phyloP scores from a whole-genome alignment of 2,329 filamentous ascomycete species.

The Thielaviopsis populi region DNA sequence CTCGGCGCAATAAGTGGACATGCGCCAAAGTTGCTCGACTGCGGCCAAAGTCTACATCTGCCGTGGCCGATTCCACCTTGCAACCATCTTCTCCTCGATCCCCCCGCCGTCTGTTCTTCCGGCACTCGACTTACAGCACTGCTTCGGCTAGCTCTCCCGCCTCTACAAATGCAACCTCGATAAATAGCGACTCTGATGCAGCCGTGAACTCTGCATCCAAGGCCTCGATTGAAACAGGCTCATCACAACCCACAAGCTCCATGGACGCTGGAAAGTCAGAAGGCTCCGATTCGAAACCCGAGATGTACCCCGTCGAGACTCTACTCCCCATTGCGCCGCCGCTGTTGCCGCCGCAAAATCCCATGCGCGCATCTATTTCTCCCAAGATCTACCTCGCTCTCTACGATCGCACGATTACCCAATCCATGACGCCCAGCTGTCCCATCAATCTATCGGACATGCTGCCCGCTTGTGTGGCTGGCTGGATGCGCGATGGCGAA shows the following conservation, averaged over 20 bases:
- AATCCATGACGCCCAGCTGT: slow-evolving; percentile 66
- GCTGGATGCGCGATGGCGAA: slow-evolving; percentile 86
- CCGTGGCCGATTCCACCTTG: slow-evolving; percentile 21
- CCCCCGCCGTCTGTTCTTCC: slow-evolving; percentile 36
- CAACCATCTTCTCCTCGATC: slow-evolving; percentile 30
- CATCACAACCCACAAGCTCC: slow-evolving; percentile 1
- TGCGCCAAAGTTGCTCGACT: slow-evolving; percentile 49
- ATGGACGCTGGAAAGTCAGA: background rate
- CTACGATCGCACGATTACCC: slow-evolving; percentile 76
- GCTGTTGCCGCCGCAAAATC: slow-evolving; percentile 56
- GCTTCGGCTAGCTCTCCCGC: slow-evolving; percentile 20
- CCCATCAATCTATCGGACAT: slow-evolving; percentile 79
- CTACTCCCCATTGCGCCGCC: slow-evolving; percentile 60
- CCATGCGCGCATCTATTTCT: slow-evolving; percentile 62
- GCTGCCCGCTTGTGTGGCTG: slow-evolving; percentile 63
- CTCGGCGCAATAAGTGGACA: slow-evolving; percentile 71
- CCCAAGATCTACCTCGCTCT: slow-evolving; percentile 63
- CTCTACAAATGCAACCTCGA: slow-evolving; percentile 15
- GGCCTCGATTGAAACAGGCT: slow-evolving; percentile 27
- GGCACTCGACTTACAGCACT: slow-evolving; percentile 29
- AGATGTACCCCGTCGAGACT: slow-evolving; percentile 38
- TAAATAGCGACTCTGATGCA: slow-evolving; percentile 22
- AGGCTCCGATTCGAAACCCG: background rate
- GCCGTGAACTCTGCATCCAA: slow-evolving; percentile 28
- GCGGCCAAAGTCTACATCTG: slow-evolving; percentile 27